Base-by-base conservation (phyloP, 2,329 filamentous ascomycete species). In the Juglanconis oblonga region DNA sequence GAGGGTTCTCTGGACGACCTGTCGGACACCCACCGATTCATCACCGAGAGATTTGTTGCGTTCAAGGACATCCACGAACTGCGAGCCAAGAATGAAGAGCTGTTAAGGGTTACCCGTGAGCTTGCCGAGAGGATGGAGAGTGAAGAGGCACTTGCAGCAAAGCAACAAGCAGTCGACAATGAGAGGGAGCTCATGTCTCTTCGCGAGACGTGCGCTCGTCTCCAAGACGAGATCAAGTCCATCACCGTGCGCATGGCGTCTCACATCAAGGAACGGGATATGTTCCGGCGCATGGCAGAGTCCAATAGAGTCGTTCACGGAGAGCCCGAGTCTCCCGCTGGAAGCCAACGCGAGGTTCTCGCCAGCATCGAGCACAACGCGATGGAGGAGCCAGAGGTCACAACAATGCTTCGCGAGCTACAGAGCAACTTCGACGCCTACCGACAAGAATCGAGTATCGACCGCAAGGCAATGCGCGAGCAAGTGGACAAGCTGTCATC, bases 241-340 rank as follows among this genome's bases (percentile, higher is more conserved):
- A 88, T 97, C 65, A 86, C 89, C 48, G 87, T 89, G 35, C 91
- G 93, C 59, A 90, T 92, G 64, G 91, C 97, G 77, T 96, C 91
- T 72, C 97, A 96, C 73, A 92, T 95, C 71, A 91, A 92, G 68
- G 95, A 99, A 76, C 88, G 95, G 64, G 94, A 99, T 71, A 97
- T 97, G 86, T 98, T 97, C 87, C 88, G 94, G 29, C 92, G 93
- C 55, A 93, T 98, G 79, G 84, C 97, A 35, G 90, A 94, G 66
- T 40, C 40, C 2, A 90, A 95, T 64, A 74, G 87, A 76, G 72
- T 80, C 70, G 69, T 83, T 70, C 71, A 84, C 71, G 80, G 77
- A 11, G 88, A 92, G 62, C 79, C 89, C 47, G 82, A 84, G 14
- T 87, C 87, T 1, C 80, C 87, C 53, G 87, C 96, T 69, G 91